phyloP scores from a whole-genome alignment of 2,329 filamentous ascomycete species.

The Aureobasidium melanogenum region DNA sequence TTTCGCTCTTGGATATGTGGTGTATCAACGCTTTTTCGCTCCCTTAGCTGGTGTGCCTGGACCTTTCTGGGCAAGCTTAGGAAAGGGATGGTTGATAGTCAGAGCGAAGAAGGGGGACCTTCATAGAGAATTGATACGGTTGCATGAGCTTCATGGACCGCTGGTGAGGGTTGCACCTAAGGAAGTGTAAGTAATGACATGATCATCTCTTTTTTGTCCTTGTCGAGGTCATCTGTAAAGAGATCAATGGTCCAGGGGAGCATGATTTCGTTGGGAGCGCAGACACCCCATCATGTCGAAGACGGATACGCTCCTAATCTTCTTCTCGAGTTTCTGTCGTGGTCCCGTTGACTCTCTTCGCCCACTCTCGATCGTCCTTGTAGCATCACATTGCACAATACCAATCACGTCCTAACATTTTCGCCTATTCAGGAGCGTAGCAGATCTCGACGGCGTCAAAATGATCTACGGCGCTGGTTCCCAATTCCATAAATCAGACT shows the following conservation, averaged over 20 bases:
- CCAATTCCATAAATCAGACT: constrained; percentile 27
- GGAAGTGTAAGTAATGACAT: constrained; percentile 19
- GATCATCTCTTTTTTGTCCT: background rate
- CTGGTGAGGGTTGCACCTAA: constrained; percentile 25
- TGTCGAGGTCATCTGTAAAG: too few relatives aligned
- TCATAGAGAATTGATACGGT: constrained; percentile 20
- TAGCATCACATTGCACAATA: background rate
- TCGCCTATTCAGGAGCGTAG: background rate
- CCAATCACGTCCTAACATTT: background rate
- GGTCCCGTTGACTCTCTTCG: too few relatives aligned
- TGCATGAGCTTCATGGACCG: constrained; percentile 23
- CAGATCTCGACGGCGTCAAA: constrained; percentile 1
- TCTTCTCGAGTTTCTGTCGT: too few relatives aligned
- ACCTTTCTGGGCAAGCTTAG: constrained; percentile 19
- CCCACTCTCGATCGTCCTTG: too few relatives aligned
- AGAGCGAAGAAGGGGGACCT: constrained; percentile 25
- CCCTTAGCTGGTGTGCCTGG: constrained; percentile 21
- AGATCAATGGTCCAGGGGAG: background rate
- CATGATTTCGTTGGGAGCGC: too few relatives aligned
- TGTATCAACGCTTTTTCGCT: constrained; percentile 20
- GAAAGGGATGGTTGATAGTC: constrained; percentile 23
- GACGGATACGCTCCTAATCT: too few relatives aligned
- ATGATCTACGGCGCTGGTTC: constrained; percentile 21
- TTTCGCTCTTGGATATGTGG: constrained; percentile 14
- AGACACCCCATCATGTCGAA: too few relatives aligned